phyloP scores from a whole-genome alignment of 2,329 filamentous ascomycete genomes.

The Paracamarosporium sp. region DNA sequence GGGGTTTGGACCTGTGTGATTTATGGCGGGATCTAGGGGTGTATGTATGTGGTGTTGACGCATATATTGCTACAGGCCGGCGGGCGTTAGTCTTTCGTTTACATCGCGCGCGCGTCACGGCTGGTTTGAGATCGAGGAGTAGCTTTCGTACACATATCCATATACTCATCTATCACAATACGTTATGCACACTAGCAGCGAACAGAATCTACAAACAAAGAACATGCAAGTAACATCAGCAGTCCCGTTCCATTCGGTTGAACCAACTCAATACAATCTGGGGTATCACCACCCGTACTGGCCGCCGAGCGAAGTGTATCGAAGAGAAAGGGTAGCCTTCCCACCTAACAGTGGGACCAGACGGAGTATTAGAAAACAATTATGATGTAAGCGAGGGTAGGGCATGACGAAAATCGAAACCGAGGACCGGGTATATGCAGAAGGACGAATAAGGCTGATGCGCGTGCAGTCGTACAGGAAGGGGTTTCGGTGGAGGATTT shows the following conservation, averaged over 20 bases:
- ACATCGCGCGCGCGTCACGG: not conserved
- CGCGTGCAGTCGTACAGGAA: constrained; percentile 43
- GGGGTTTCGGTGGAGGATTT: constrained; percentile 13
- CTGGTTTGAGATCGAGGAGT: not conserved
- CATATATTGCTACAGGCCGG: not conserved
- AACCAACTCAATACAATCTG: constrained; percentile 2
- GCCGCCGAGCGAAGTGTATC: constrained; percentile 3
- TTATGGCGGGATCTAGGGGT: not conserved
- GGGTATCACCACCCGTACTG: constrained; percentile 10
- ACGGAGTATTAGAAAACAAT: constrained; percentile 29
- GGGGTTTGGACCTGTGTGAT: no score
- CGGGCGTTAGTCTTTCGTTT: not conserved
- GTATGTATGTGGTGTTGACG: not conserved
- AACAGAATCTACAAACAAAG: constrained; percentile 7
- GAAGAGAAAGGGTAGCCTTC: constrained; percentile 1
- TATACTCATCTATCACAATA: constrained; percentile 26
- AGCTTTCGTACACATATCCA: constrained; percentile 25
- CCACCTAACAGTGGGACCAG: not conserved
- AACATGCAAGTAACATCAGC: constrained; percentile 6
- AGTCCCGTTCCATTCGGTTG: not conserved
- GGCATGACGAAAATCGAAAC: constrained; percentile 26
- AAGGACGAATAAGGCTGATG: constrained; percentile 26
- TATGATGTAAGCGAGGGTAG: constrained; percentile 22
- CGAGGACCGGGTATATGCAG: constrained; percentile 47
- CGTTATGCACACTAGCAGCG: constrained; percentile 5